These are phyloP conservation scores for Diaporthe citriasiana DNA, from an alignment of 2,329 filamentous ascomycete species.

Conservation along the genomic window DNA sequence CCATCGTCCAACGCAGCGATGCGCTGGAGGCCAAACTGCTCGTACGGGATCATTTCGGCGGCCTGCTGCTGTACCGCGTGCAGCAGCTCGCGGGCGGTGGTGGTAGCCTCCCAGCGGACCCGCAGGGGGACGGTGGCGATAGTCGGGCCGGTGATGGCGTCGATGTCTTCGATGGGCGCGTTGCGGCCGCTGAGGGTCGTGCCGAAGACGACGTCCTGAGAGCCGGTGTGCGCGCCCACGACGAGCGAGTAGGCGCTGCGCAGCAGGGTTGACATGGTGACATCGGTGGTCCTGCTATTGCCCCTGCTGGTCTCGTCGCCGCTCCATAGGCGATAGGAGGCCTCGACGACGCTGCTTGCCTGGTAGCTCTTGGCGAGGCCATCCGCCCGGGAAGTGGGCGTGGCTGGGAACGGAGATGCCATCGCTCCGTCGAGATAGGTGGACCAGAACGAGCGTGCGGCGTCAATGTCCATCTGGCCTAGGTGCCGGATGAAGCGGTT, in stretches of 20 bases:
- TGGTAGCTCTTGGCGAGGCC: too few species aligned
- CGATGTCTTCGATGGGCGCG: neutral
- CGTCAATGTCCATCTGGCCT: too few species aligned
- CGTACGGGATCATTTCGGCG: conserved; percentile 66
- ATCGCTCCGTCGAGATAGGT: too few species aligned
- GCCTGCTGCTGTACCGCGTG: neutral
- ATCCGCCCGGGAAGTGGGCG: too few species aligned
- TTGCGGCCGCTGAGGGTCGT: neutral
- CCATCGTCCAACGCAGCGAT: neutral
- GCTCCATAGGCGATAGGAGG: neutral
- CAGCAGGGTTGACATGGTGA: neutral
- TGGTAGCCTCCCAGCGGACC: conserved; percentile 59
- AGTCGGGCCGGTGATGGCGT: conserved; percentile 49
- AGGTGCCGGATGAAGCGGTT: too few species aligned
- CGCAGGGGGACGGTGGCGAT: conserved; percentile 72
- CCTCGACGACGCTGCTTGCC: too few species aligned
- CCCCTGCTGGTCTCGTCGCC: neutral
- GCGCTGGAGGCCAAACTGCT: conserved; percentile 65
- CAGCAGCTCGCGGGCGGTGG: conserved; percentile 52
- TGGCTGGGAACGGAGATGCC: too few species aligned
- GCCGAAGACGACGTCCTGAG: neutral
- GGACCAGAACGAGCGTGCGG: too few species aligned
- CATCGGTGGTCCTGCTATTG: neutral
- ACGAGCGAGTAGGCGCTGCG: neutral
- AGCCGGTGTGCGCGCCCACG: neutral